These are phyloP conservation scores for Plasmodium relictum DNA, from an alignment of 169 alveolate species.

Conservation along the genomic window DNA sequence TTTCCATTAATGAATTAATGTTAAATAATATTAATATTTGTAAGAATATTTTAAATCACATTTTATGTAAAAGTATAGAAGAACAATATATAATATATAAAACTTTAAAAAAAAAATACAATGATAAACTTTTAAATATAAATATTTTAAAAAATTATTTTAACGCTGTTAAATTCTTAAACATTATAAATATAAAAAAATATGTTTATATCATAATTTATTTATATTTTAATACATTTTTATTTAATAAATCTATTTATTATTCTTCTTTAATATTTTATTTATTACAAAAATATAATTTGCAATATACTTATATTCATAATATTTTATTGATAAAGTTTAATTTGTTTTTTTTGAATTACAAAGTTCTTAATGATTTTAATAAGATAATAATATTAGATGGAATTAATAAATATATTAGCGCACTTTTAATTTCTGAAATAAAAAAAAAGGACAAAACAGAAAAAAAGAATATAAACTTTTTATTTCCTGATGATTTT, in stretches of 20 bases:
- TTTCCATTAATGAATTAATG: background rate
- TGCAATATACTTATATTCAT: conserved; percentile 61
- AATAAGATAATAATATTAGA: conserved; percentile 19
- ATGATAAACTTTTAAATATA: conserved; percentile 28
- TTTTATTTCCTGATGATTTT: conserved; percentile 6
- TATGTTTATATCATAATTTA: conserved; percentile 38
- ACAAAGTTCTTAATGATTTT: conserved; percentile 31
- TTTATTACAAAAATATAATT: conserved; percentile 76
- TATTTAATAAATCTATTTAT: conserved; percentile 71
- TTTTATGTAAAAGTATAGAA: conserved; percentile 22
- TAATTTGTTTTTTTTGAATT: conserved; percentile 32
- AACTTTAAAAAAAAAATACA: conserved; percentile 44
- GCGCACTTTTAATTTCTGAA: conserved; percentile 27
- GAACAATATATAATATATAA: conserved; percentile 43
- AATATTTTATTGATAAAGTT: conserved; percentile 62
- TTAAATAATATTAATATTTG: conserved; percentile 25
- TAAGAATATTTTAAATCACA: conserved; percentile 13
- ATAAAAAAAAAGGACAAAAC: conserved; percentile 28
- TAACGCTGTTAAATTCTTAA: conserved; percentile 54
- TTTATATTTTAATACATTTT: conserved; percentile 33
- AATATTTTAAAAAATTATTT: conserved; percentile 62
- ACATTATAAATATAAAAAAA: conserved; percentile 75
- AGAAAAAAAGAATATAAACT: background rate
- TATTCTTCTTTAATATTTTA: conserved; percentile 50
- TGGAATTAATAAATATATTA: conserved; percentile 43